A percentile compares a stretch with the other conserved stretches of the same genome.
phyloP scores from a whole-genome alignment of 108 stramenopile genomes.

The Ochromonas danica region DNA sequence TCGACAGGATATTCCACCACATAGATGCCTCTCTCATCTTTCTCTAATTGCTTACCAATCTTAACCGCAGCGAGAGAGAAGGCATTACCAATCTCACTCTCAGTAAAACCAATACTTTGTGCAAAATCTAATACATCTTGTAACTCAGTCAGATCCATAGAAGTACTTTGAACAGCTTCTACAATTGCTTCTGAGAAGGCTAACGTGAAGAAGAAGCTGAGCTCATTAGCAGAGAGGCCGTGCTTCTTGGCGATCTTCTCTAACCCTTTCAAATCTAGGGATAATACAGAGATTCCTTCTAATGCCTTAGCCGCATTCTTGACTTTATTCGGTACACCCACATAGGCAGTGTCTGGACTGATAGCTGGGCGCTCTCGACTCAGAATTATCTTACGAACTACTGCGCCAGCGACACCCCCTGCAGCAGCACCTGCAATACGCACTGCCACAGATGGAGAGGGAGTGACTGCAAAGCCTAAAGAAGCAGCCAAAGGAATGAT shows the following conservation, averaged over 20 bases:
- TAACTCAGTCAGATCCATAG: constrained; percentile 22
- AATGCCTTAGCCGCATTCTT: neutral
- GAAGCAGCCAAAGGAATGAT: neutral
- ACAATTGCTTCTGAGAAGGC: neutral
- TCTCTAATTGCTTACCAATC: neutral
- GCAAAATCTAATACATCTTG: constrained; percentile 9
- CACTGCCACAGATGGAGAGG: neutral
- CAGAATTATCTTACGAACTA: neutral
- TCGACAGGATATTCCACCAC: neutral
- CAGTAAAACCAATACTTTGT: neutral
- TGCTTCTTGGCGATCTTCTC: neutral
- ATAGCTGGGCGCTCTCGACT: neutral
- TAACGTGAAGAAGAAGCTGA: neutral
- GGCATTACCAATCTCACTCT: constrained; percentile 6
- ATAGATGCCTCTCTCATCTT: neutral
- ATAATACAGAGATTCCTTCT: neutral
- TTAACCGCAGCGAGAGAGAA: neutral
- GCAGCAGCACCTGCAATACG: neutral
- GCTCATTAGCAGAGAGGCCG: neutral
- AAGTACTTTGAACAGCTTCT: neutral
- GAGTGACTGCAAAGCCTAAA: neutral
- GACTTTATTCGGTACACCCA: neutral
- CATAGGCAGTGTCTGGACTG: neutral
- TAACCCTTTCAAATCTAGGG: neutral
- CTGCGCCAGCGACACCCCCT: neutral